Evolutionary conservation across 1,139 yeast genomes (phyloP), one percentile per base, ranked within the genome.

Genomic region (Saccharomyces hybrid): DNA sequence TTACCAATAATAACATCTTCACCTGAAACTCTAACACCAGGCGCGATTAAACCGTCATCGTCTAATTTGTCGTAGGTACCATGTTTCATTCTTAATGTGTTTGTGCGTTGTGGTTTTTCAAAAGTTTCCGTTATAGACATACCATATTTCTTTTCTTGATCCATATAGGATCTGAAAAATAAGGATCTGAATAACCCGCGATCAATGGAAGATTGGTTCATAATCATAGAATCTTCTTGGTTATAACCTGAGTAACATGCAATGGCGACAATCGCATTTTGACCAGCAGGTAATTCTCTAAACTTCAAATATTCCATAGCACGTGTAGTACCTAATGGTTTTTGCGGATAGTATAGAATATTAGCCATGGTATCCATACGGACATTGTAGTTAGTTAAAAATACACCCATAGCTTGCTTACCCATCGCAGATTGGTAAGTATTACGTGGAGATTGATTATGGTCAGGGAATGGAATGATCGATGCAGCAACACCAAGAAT

Each of bases 361-460:
- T 93, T 93, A 14, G 99, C 97, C 99, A 95, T 93, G 3, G 99
- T 93, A 73, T 93, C 99, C 99, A 93, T 93, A 76, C 99, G 88
- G 52, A 91, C 96, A 54, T 87, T 82, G 71, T 93, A 95, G 69
- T 93, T 93, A 4, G 99, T 93, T 67, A 93, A 79, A 73, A 89
- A 91, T n/a, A 95, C 99, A 70, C 99, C 99, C 99, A 93, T 93
- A 56, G 99, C 99, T 76, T 93, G 99, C 74, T 93, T 93, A 83
- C 99, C 99, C 99, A 93, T 93, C 60, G 99, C 99, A 69, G 96
- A 90, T 76, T 93, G 99, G 74, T 93, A 93, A 5, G 99, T 93
- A 72, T 93, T 93, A 84, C 99, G 95, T 57, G 99, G 99, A 56
- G 98, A 91, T 78, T 93, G 99, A 73, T 93, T 93, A 74, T 93